A percentile compares a stretch with the other conserved stretches of the same genome.
phyloP scores from a whole-genome alignment of 805 yeast genomes.

The Ogataea pilisensis region DNA sequence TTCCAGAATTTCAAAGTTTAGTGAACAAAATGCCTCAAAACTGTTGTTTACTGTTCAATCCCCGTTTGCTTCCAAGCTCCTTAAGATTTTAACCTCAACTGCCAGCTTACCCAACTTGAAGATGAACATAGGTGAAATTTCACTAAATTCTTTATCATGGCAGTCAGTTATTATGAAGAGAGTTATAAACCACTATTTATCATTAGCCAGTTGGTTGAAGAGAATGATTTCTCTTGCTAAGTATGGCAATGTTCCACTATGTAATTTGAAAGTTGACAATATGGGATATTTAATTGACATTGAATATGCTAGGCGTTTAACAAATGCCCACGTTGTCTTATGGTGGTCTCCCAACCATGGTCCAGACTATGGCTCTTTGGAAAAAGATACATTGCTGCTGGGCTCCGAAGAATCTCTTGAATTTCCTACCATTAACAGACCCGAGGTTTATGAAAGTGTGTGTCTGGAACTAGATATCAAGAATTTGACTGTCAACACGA shows the following conservation, averaged over 20 bases:
- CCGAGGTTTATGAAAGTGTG: conserved; percentile 77
- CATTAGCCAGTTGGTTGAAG: conserved; percentile 68
- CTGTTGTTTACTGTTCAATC: conserved; percentile 72
- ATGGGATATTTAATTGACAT: conserved; percentile 79
- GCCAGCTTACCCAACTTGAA: conserved; percentile 59
- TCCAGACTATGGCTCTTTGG: conserved; percentile 83
- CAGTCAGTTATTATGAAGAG: conserved; percentile 62
- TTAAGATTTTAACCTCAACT: conserved; percentile 42
- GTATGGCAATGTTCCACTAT: conserved; percentile 78
- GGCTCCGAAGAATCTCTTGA: conserved; percentile 51
- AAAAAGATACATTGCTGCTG: conserved; percentile 49
- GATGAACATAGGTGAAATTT: conserved; percentile 53
- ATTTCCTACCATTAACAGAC: conserved; percentile 68
- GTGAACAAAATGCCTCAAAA: conserved; percentile 64
- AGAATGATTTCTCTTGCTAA: conserved; percentile 62
- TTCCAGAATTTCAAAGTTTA: conserved; percentile 47
- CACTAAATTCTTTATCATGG: conserved; percentile 79
- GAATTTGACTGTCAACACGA: conserved; percentile 80
- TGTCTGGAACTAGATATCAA: conserved; percentile 73
- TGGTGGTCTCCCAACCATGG: conserved; percentile 90
- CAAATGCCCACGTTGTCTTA: conserved; percentile 60
- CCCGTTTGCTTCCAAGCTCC: conserved; percentile 48
- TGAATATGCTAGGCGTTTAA: conserved; percentile 75
- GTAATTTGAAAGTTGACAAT: conserved; percentile 78
- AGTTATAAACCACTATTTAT: conserved; percentile 64